phyloP scores from a whole-genome alignment of 139 green algal species.

The Pycnococcus provasolii region DNA sequence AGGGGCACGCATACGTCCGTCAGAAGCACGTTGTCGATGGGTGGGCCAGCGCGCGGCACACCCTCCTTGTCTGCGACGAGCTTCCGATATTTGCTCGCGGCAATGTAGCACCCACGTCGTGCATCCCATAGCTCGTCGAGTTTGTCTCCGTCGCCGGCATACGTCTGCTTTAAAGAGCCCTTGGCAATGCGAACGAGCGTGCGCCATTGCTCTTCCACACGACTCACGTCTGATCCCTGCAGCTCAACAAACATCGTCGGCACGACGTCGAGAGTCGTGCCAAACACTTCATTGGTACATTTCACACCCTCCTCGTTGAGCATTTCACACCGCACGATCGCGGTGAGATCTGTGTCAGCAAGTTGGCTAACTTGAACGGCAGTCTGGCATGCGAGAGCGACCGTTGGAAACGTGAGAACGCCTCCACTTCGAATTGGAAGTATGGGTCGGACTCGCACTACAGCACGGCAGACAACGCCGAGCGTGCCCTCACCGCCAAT shows the following conservation, averaged over 20 bases:
- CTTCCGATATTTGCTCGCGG: constrained; percentile 15
- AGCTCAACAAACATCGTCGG: constrained; percentile 31
- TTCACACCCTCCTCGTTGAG: constrained; percentile 19
- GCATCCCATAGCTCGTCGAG: constrained; percentile 22
- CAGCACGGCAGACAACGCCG: constrained; percentile 24
- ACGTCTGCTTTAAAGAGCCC: neutral
- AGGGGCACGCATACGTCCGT: constrained; percentile 18
- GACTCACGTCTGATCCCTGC: neutral
- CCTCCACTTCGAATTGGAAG: too few species aligned
- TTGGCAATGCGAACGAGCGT: neutral
- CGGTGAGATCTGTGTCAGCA: neutral
- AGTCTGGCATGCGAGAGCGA: too few species aligned
- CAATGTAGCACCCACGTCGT: constrained; percentile 20
- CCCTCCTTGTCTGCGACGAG: neutral
- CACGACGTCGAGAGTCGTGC: neutral
- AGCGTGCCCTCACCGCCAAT: constrained; percentile 28
- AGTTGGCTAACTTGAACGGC: neutral
- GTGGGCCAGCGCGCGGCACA: neutral
- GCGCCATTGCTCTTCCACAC: neutral
- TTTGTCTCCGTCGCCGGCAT: constrained; percentile 3
- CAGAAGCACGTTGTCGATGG: constrained; percentile 3
- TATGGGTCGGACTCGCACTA: too few species aligned
- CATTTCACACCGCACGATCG: constrained; percentile 16
- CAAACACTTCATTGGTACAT: constrained; percentile 19
- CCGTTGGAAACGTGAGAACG: too few species aligned